Evolutionary conservation across 495 filamentous ascomycete species (phyloP).

Genomic region (Staphylotrichum tortipilum): DNA sequence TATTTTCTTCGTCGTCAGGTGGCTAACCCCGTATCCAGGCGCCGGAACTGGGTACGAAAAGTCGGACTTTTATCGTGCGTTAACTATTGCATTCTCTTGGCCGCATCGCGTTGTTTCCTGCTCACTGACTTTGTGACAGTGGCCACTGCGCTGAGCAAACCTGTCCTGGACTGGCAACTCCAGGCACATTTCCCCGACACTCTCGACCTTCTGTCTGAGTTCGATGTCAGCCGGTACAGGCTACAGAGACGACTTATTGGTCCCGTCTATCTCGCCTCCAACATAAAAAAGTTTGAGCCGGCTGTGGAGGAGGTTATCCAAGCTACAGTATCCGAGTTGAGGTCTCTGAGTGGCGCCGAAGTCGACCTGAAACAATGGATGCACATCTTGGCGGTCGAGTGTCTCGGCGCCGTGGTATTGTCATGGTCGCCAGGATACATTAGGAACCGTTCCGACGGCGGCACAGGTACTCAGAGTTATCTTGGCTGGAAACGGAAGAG

Average conservation of each 20-base stretch:
- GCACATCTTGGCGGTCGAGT: constrained; percentile 36
- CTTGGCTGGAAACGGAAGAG: constrained; percentile 29
- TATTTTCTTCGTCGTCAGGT: too few relatives aligned
- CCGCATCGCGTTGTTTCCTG: background rate
- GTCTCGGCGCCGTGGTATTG: constrained; percentile 31
- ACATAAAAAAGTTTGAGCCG: constrained; percentile 29
- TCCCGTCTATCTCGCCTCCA: constrained; percentile 25
- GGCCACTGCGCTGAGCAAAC: constrained; percentile 21
- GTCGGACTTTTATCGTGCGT: constrained; percentile 32
- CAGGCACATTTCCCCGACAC: constrained; percentile 21
- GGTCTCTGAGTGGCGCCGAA: constrained; percentile 18
- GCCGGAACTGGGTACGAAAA: constrained; percentile 27
- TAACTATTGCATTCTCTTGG: too few relatives aligned
- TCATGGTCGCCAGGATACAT: constrained; percentile 36
- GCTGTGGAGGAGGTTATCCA: constrained; percentile 28
- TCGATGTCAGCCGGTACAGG: constrained; percentile 29
- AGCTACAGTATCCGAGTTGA: constrained; percentile 17
- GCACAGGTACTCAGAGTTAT: constrained; percentile 28
- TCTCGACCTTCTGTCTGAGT: constrained; percentile 31
- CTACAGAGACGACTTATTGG: constrained; percentile 34
- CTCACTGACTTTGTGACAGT: constrained; percentile 16
- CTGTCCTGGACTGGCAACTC: constrained; percentile 13
- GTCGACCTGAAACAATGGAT: constrained; percentile 35
- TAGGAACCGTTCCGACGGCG: constrained; percentile 25
- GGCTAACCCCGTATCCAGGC: constrained; percentile 6